phyloP scores from a whole-genome alignment of 345 rosid species.

The Salix purpurea region DNA sequence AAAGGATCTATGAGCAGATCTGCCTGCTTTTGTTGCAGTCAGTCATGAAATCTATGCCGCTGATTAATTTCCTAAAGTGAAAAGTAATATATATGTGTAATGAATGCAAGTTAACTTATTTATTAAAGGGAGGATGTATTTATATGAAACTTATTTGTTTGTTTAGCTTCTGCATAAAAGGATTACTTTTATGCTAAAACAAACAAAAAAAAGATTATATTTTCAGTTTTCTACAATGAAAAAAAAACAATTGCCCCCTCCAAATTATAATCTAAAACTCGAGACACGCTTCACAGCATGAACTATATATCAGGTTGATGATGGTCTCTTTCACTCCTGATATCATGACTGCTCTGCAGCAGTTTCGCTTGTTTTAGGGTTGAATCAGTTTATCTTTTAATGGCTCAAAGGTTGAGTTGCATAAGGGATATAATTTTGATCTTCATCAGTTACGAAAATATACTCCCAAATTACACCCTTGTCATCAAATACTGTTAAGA shows the following conservation, averaged over 20 bases:
- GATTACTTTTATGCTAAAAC: neutral
- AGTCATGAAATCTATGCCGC: neutral
- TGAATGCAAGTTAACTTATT: neutral
- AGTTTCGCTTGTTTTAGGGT: neutral
- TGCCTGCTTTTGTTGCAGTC: neutral
- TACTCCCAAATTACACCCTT: neutral
- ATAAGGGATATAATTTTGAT: neutral
- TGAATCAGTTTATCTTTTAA: too few relatives aligned
- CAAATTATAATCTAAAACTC: too few relatives aligned
- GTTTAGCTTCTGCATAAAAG: too few relatives aligned
- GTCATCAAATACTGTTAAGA: neutral
- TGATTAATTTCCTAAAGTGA: neutral
- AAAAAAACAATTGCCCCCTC: too few relatives aligned
- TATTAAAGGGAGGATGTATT: too few relatives aligned
- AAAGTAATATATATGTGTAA: neutral
- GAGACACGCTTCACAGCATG: too few relatives aligned
- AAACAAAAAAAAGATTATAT: too few relatives aligned
- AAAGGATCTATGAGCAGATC: slow-evolving; percentile 1
- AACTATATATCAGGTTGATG: too few relatives aligned
- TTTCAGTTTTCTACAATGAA: too few relatives aligned
- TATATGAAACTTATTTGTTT: too few relatives aligned
- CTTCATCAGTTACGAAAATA: neutral
- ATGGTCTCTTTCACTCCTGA: too few relatives aligned
- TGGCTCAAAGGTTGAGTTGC: neutral
- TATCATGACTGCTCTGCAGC: neutral